Evolutionary conservation across 2,329 filamentous ascomycete genomes (phyloP).

Genomic region (Monosporascus sp.): DNA sequence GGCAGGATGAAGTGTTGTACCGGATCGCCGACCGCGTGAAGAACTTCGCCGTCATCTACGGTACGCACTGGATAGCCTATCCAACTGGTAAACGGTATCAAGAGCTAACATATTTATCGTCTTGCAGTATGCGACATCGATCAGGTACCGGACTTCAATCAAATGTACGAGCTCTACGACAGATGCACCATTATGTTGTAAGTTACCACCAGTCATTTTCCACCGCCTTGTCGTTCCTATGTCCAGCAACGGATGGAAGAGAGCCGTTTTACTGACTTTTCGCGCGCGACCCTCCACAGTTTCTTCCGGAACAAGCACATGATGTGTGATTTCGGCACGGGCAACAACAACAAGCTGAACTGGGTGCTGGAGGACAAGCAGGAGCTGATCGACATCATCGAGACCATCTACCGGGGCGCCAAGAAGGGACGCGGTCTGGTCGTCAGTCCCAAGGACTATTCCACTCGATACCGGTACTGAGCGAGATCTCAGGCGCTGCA

Average conservation of each 20-base stretch:
- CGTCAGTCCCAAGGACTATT: constrained; percentile 80
- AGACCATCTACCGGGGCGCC: constrained; percentile 96
- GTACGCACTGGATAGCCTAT: too few relatives aligned
- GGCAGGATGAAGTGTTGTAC: constrained; percentile 88
- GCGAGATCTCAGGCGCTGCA: background rate
- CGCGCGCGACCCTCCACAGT: constrained; percentile 21
- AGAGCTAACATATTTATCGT: too few relatives aligned
- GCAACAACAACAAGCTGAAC: constrained; percentile 98
- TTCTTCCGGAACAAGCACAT: constrained; percentile 99
- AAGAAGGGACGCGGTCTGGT: constrained; percentile 97
- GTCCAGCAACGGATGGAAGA: too few relatives aligned
- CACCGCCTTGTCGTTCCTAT: too few relatives aligned
- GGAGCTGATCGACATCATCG: constrained; percentile 96
- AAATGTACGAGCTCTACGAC: constrained; percentile 93
- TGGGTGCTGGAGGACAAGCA: constrained; percentile 97
- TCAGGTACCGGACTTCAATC: constrained; percentile 86
- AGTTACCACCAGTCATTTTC: constrained; percentile 35
- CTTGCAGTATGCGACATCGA: constrained; percentile 74
- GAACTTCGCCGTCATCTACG: constrained; percentile 86
- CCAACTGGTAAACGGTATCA: too few relatives aligned
- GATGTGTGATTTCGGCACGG: constrained; percentile 96
- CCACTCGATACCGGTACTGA: constrained; percentile 25
- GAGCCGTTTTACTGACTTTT: constrained; percentile 1
- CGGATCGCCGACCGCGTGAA: constrained; percentile 89
- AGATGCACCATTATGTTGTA: constrained; percentile 93